Evolutionary conservation across 441 rosid genomes (phyloP), one percentile per base, ranked within the genome.

Genomic region (Adansonia grandidieri): DNA sequence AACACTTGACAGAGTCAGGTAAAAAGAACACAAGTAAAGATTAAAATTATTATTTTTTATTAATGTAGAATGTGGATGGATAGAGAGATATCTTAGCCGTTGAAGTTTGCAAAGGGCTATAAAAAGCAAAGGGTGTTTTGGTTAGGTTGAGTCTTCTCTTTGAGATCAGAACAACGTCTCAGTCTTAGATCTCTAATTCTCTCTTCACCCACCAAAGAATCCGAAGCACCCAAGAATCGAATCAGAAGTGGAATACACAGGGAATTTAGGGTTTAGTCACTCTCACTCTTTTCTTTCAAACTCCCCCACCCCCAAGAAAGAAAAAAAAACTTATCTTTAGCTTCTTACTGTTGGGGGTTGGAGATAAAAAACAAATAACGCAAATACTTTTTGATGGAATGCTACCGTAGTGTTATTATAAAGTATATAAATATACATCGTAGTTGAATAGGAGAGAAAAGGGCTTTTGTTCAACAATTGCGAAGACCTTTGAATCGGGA

Each of bases 101-200:
- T 64, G 69, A 15, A 37, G 69, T 15, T 64, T 9, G 7, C 24
- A 17, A 24, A 28, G 54, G 73, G 82, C 82, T 87, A 87, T 82
- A 84, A 89, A 85, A 86, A 73, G 89, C 69, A 10, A 81, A 9
- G 84, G 57, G 57, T 15, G 77, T 65, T 81, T 66, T 78, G 64
- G 79, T 75, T 77, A 76, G 84, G 82, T 83, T 72, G 65, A 5
- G 79, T 81, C 82, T 82, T 81, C 75, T 48, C 54, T 79, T 81
- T 78, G 77, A 84, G 91, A 85, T 81, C 80, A 84, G 88, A 83
- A 84, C 86, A 79, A 83, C 78, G 86, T 85, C 92, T 80, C 82
- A 56, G 76, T 85, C 79, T 81, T 37, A 57, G 80, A 74, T 83
- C 84, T 82, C 81, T 74, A 80, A 71, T 54, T 74, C 60, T 65